Conservation (phyloP, 2,329 filamentous ascomycete species). For the Microcyclospora tardicrescens region DNA sequence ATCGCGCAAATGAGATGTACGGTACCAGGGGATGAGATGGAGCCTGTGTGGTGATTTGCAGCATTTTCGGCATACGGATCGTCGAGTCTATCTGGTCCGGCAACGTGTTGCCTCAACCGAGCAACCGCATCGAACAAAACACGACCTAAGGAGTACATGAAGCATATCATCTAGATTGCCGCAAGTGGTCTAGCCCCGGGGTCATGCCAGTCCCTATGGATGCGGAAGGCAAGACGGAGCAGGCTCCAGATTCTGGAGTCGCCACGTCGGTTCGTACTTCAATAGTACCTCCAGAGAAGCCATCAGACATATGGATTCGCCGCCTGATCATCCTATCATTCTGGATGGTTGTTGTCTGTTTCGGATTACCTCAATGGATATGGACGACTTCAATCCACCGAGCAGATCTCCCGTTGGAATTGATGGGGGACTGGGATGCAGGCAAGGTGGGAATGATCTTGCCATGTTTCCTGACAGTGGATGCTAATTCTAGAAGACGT, state of each 20-base stretch:
- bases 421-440: constrained; percentile 86
- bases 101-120: too few species aligned
- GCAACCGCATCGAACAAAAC: too few species aligned
- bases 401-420: constrained; percentile 65
- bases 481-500: constrained; percentile 45
- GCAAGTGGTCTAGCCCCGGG: too few species aligned
- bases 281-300: constrained; percentile 55
- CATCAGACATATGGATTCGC: constrained; percentile 55
- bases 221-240: too few species aligned
- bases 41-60: too few species aligned
- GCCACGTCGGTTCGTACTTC: neutral
- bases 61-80: too few species aligned
- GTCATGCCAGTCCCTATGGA: too few species aligned
- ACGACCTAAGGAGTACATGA: too few species aligned
- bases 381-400: constrained; percentile 86
- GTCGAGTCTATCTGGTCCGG: too few species aligned
- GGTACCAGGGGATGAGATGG: too few species aligned
- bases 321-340: constrained; percentile 71
- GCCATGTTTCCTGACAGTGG: neutral
- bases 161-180: too few species aligned
- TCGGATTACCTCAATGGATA: constrained; percentile 93
- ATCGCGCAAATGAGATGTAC: too few species aligned
- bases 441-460: constrained; percentile 52
- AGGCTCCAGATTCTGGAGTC: neutral
- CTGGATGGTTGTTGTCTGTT: constrained; percentile 70